A percentile compares a stretch with the other conserved stretches of the same genome.
phyloP scores from a whole-genome alignment of 116 monocot genomes.

The Zostera marina region DNA sequence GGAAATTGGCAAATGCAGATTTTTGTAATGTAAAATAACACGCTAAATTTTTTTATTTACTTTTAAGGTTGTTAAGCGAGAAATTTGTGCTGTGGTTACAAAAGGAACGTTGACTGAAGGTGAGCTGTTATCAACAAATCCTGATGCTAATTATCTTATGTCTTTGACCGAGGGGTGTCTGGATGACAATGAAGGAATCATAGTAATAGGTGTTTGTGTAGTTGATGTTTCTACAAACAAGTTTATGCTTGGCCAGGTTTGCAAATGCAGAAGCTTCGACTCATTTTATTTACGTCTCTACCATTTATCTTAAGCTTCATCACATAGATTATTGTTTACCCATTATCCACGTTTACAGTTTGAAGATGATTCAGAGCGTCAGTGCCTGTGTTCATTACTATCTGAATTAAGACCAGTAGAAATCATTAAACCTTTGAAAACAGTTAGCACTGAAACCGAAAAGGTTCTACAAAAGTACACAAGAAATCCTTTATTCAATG shows the following conservation, averaged over 20 bases:
- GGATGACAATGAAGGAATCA: slow-evolving; percentile 19
- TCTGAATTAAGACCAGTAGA: slow-evolving; percentile 87
- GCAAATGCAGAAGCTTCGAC: background rate
- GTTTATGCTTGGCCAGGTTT: slow-evolving; percentile 85
- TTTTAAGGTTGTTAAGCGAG: slow-evolving; percentile 87
- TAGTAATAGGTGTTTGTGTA: slow-evolving; percentile 58
- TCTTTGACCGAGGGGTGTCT: slow-evolving; percentile 55
- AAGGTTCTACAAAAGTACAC: slow-evolving; percentile 45
- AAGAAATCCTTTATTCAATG: slow-evolving; percentile 73
- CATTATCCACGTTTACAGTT: slow-evolving; percentile 30
- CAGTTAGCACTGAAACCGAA: slow-evolving; percentile 71
- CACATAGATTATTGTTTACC: background rate
- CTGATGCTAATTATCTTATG: slow-evolving; percentile 67
- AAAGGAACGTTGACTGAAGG: slow-evolving; percentile 89
- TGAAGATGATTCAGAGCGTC: slow-evolving; percentile 67
- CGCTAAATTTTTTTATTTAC: background rate
- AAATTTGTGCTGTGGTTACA: slow-evolving; percentile 87
- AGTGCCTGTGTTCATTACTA: slow-evolving; percentile 56
- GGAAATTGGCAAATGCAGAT: background rate
- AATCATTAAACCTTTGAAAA: slow-evolving; percentile 68
- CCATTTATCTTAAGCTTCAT: background rate
- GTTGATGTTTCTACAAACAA: slow-evolving; percentile 94
- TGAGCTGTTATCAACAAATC: slow-evolving; percentile 45
- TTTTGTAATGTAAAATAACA: no score
- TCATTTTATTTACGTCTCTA: background rate